Percentiles rank a stretch among this genome's conserved stretches.
Conservation (phyloP, 106 monocot species). For the Triglochin maritima region DNA sequence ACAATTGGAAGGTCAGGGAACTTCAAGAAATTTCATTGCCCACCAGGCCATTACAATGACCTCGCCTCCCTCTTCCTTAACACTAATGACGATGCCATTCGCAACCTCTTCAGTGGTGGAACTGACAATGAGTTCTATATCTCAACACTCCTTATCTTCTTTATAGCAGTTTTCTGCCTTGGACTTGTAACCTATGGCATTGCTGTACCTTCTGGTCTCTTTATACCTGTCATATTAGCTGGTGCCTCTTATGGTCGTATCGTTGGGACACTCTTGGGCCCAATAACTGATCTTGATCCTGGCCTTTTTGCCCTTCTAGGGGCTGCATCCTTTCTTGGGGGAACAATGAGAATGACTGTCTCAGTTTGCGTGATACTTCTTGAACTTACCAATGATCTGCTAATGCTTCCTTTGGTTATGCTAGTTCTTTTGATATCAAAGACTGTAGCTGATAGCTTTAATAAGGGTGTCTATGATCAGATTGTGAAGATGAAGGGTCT, state of each 20-base stretch:
- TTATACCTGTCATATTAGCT: constrained; percentile 53
- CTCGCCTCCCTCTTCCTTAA: constrained; percentile 52
- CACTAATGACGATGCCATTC: constrained; percentile 52
- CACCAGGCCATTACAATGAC: constrained; percentile 46
- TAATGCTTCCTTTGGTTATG: constrained; percentile 57
- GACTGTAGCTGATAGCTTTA: constrained; percentile 47
- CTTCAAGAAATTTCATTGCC: constrained; percentile 54
- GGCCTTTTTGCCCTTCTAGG: constrained; percentile 50
- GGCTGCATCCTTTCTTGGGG: constrained; percentile 54
- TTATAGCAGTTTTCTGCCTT: constrained; percentile 29
- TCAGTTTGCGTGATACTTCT: constrained; percentile 58
- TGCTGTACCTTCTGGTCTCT: constrained; percentile 56
- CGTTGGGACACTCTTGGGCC: constrained; percentile 21
- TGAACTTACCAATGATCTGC: constrained; percentile 51
- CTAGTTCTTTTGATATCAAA: constrained; percentile 50
- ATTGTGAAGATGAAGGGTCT: constrained; percentile 58
- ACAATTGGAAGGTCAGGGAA: constrained; percentile 41
- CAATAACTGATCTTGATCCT: constrained; percentile 20
- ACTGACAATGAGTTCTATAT: constrained; percentile 27
- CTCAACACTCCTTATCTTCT: constrained; percentile 34
- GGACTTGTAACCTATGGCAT: constrained; percentile 52
- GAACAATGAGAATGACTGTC: constrained; percentile 68
- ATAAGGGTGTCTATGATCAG: constrained; percentile 53
- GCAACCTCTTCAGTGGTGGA: constrained; percentile 41
- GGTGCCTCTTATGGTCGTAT: constrained; percentile 56